Evolutionary conservation across 495 filamentous ascomycete genomes (phyloP).

Genomic region (Pyrenopolyporus hunteri): DNA sequence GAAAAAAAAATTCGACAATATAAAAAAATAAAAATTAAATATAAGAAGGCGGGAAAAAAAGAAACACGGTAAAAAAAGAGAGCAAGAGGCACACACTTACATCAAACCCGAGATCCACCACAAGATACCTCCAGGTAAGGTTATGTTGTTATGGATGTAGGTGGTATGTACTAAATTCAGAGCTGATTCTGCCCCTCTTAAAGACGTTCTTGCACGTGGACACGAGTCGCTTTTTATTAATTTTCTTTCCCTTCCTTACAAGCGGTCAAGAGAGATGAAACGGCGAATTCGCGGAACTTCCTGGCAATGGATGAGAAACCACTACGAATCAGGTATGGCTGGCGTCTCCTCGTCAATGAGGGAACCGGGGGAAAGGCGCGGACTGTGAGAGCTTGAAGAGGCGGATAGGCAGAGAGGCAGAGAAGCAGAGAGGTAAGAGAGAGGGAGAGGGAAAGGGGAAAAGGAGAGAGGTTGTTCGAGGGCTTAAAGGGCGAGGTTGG

Average conservation of each 20-base stretch:
- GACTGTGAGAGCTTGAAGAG: conserved; percentile 8
- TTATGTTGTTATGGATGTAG: too few relatives aligned
- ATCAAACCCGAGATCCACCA: conserved; percentile 33
- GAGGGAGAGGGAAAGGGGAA: conserved; percentile 28
- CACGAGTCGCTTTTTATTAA: conserved; percentile 30
- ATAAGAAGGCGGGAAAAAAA: conserved; percentile 37
- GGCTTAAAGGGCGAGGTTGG: conserved; percentile 34
- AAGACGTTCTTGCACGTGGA: conserved; percentile 33
- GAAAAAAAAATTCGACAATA: conserved; percentile 1
- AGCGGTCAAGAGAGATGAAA: conserved; percentile 37
- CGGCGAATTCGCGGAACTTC: conserved; percentile 28
- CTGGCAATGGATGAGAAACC: conserved; percentile 30
- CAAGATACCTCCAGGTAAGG: too few relatives aligned
- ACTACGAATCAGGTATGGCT: conserved; percentile 20
- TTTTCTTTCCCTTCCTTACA: conserved; percentile 19
- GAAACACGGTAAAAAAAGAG: conserved; percentile 28
- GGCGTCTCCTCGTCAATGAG: conserved; percentile 9
- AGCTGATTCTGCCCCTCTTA: conserved; percentile 33
- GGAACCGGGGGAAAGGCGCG: conserved; percentile 28
- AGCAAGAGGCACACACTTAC: conserved; percentile 36
- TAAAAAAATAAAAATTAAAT: conserved; percentile 6
- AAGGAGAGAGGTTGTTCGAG: conserved; percentile 5
- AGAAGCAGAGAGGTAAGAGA: conserved; percentile 15
- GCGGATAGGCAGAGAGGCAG: background rate
- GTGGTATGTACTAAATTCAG: conserved; percentile 36